Percentiles rank a stretch among this genome's conserved stretches.
Evolutionary conservation across 73 alveolate species (phyloP).

Genomic region (Stentor coeruleus): DNA sequence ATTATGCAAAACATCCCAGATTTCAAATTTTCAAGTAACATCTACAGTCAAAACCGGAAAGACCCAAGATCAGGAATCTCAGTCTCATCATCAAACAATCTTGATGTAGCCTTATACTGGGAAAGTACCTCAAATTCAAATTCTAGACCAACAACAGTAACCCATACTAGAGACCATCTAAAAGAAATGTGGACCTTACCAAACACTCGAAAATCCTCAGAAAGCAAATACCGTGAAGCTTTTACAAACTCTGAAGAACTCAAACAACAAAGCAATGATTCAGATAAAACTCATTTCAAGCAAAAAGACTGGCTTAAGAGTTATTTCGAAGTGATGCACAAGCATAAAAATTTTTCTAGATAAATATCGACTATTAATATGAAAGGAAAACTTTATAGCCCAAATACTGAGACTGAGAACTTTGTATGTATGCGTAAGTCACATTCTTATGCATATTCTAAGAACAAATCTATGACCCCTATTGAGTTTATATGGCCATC

Average conservation of each 20-base stretch:
- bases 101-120: conserved; percentile 16
- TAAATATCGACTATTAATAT: too few species aligned
- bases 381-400: too few species aligned
- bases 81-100: neutral
- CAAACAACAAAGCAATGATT: neutral
- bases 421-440: too few species aligned
- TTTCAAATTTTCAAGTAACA: conserved; percentile 15
- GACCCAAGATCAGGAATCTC: conserved; percentile 16
- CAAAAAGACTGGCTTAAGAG: conserved; percentile 23
- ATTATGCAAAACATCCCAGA: neutral
- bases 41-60: neutral
- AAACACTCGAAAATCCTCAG: neutral
- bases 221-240: conserved; percentile 16
- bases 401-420: too few species aligned
- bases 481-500: too few species aligned
- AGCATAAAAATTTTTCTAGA: neutral
- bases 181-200: conserved; percentile 21
- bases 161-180: conserved; percentile 21
- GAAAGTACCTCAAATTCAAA: neutral
- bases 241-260: neutral
- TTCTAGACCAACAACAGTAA: neutral
- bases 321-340: conserved; percentile 13
- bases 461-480: too few species aligned
- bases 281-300: conserved; percentile 10
- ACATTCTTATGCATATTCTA: too few species aligned